Percentiles rank a stretch among this genome's conserved stretches.
phyloP scores from a whole-genome alignment of 345 rosid species.

The Salix caprea region DNA sequence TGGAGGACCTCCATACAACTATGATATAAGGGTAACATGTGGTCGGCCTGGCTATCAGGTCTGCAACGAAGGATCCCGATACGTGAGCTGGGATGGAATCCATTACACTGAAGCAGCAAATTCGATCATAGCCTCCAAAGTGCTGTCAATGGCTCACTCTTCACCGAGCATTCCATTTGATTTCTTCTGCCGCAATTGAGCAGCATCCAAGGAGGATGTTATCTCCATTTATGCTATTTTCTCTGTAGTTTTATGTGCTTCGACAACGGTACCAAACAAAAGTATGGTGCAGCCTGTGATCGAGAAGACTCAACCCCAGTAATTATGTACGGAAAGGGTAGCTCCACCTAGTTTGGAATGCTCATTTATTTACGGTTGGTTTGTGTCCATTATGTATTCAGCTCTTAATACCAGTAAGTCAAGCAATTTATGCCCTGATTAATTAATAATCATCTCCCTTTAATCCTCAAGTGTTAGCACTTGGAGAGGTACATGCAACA shows the following conservation, averaged over 20 bases:
- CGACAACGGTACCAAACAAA: not conserved
- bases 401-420: not conserved
- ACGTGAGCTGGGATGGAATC: conserved; percentile 71
- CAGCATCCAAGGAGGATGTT: not conserved
- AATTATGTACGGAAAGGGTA: no score
- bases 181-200: conserved; percentile 48
- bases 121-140: conserved; percentile 47
- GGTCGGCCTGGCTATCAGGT: conserved; percentile 44
- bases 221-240: not conserved
- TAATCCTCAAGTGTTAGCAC: not conserved
- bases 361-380: not conserved
- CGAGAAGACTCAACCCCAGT: no score
- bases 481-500: no score
- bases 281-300: not conserved
- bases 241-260: not conserved
- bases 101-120: conserved; percentile 82
- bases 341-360: no score
- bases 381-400: not conserved
- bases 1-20: conserved; percentile 89
- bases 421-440: not conserved
- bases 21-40: conserved; percentile 56
- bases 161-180: conserved; percentile 42
- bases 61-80: conserved; percentile 47
- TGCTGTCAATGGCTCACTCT: conserved; percentile 56
- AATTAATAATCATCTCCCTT: not conserved